A percentile compares a stretch with the other conserved stretches of the same genome.
Conservation (phyloP, 1,139 yeast species). For the Diutina catenulata region DNA sequence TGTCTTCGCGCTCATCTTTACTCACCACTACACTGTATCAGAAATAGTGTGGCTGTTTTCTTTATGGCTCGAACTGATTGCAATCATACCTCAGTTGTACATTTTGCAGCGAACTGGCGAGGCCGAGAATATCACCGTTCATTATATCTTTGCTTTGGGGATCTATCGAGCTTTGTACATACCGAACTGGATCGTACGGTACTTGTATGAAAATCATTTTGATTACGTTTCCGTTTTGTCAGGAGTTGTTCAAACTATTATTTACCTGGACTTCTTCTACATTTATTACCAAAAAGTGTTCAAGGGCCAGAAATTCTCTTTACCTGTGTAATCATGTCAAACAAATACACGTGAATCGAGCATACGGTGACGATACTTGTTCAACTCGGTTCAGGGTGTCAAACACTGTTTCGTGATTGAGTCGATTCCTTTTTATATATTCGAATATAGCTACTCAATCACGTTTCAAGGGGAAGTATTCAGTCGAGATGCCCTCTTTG, state of each 20-base stretch:
- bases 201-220: conserved; percentile 50
- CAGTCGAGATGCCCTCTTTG: conserved; percentile 81
- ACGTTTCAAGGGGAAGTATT: conserved; percentile 76
- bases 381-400: too few species aligned
- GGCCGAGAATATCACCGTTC: conserved; percentile 78
- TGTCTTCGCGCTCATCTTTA: conserved; percentile 51
- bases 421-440: background rate
- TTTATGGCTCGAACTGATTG: conserved; percentile 81
- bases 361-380: too few species aligned
- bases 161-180: conserved; percentile 78
- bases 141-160: conserved; percentile 90
- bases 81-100: conserved; percentile 85
- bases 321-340: conserved; percentile 65
- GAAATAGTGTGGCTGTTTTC: conserved; percentile 73
- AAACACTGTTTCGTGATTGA: too few species aligned
- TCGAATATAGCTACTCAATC: conserved; percentile 34
- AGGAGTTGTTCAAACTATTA: conserved; percentile 73
- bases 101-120: conserved; percentile 85
- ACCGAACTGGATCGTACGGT: conserved; percentile 93
- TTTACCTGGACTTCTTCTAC: conserved; percentile 93
- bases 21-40: conserved; percentile 45
- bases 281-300: conserved; percentile 71
- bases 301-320: conserved; percentile 69
- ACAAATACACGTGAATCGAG: too few species aligned
- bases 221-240: conserved; percentile 67